Evolutionary conservation across 306 rosid genomes (phyloP), one percentile per base, ranked within the genome.

Genomic region (Cicer cuneatum): DNA sequence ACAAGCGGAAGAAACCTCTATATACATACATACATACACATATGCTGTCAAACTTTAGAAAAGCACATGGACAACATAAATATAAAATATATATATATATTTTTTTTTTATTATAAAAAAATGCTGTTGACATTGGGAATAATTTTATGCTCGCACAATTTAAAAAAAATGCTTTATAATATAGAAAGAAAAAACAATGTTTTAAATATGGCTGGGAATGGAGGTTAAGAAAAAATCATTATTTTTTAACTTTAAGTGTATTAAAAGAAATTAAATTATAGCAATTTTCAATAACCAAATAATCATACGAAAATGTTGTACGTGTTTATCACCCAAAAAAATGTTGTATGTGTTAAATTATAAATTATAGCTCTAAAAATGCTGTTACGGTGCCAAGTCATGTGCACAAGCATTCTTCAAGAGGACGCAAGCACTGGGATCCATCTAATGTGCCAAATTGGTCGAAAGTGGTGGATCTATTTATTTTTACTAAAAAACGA

Each of bases 41-140:
- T 60, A 58, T 38, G 75, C 33, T 80, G 66, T 48, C 79, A 66
- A 73, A 48, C 33, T 38, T 66, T 66, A 9, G 5, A 59, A 65
- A 41, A 9, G 33, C 72, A 73, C 80, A 59, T 80, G 80, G 57
- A 0, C n/a, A 54, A 54, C 2, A 49, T 42, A 61, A 48, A 0
- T 16, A 68, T 56, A 19, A 0, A 38, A 37, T 39, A 19, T n/a
- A n/a, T n/a, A n/a, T n/a, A n/a, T n/a, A n/a, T n/a, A 2, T 0
- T 10, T 60, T 71, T 6, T 29, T 24, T 24, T 24, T 2, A 2
- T 24, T 24, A 24, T 2, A 24, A 24, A 24, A 43, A 6, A 59
- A 14, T 18, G 7, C 9, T 29, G 2, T 65, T 66, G 10, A 19
- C 16, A 53, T 65, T 65, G 65, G 40, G 3, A 65, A 65, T 47